Conservation (phyloP, 1,139 yeast genomes). For the Candida buenavistaensis region DNA sequence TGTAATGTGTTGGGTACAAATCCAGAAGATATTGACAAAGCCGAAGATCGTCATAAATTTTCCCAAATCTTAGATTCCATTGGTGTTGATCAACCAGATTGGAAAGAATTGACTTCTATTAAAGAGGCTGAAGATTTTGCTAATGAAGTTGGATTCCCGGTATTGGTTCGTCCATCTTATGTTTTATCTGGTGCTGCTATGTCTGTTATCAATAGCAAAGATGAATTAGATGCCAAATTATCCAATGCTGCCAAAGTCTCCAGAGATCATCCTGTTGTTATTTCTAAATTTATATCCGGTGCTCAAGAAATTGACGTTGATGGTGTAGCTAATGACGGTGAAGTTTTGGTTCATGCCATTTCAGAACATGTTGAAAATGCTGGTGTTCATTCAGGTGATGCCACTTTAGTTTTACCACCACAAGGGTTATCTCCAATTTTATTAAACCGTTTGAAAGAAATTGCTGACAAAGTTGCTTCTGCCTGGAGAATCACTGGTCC, state of each 20-base stretch:
- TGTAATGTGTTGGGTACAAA: conserved; percentile 91
- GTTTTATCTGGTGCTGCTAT: conserved; percentile 98
- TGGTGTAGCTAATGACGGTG: conserved; percentile 89
- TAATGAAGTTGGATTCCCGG: conserved; percentile 87
- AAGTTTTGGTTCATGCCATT: conserved; percentile 89
- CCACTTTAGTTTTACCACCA: conserved; percentile 92
- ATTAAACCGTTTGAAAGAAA: conserved; percentile 65
- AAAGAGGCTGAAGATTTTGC: conserved; percentile 88
- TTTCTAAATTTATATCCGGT: conserved; percentile 91
- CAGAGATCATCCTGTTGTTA: conserved; percentile 95
- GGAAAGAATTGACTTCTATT: conserved; percentile 92
- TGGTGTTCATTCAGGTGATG: conserved; percentile 99
- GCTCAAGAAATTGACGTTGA: conserved; percentile 98
- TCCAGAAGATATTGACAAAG: conserved; percentile 94
- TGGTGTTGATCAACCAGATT: conserved; percentile 92
- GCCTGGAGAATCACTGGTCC: conserved; percentile 98
- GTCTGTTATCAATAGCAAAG: conserved; percentile 81
- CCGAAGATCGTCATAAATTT: conserved; percentile 98
- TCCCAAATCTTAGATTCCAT: conserved; percentile 91
- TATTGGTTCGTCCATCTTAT: conserved; percentile 94
- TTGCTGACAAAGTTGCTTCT: conserved; percentile 93
- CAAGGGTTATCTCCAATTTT: conserved; percentile 63
- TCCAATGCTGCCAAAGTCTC: conserved; percentile 90
- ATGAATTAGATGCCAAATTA: conserved; percentile 78
- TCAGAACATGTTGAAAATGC: conserved; percentile 99